Evolutionary conservation across 768 basidiomycete species (phyloP), one percentile per base, ranked within the genome.

Genomic region (Hydnomerulius pinastri): DNA sequence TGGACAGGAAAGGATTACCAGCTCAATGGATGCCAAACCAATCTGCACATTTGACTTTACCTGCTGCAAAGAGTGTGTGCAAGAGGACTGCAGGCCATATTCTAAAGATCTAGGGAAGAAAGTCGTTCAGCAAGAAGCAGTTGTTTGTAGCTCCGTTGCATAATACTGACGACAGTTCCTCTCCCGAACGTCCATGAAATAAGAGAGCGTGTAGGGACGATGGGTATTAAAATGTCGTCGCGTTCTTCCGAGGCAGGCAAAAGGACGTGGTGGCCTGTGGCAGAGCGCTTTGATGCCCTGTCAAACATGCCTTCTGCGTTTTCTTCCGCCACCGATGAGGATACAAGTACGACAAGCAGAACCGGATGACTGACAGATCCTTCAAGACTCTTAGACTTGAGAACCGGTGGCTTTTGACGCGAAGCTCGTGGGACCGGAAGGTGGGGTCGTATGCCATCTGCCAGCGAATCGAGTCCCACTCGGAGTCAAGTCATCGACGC

Each of bases 61-160:
- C 72, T 17, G 73, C 76, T 5, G 83, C 81, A 56, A 84, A 82
- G 4, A 72, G 43, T 4, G 83, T 83, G 61, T 85, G 80, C 21
- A 85, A 60, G n/a, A 83, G 54, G 2, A 85, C 82, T 0, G 83
- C 82, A 2, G 83, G 83, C 83, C 83, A 86, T 57, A 85, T 83
- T 46, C 77, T 74, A 78, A 80, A 84, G 11, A 85, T 73, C 68
- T 71, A 24, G 35, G 9, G 18, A 23, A 44, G 4, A 48, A 25
- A 36, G 27, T 15, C 9, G 20, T 10, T 43, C 6, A 6, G 36
- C 12, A 17, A 41, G 9, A 27, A 21, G 13, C 11, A 38, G 75
- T 77, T 54, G 21, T 23, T 5, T 17, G 20, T 12, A 28, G 25
- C 15, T 29, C 48, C 1, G 30, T 15, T 8, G 13, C 5, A 28